Base-by-base conservation (phyloP, 2,329 filamentous ascomycete genomes). In the Penicillium sp. region DNA sequence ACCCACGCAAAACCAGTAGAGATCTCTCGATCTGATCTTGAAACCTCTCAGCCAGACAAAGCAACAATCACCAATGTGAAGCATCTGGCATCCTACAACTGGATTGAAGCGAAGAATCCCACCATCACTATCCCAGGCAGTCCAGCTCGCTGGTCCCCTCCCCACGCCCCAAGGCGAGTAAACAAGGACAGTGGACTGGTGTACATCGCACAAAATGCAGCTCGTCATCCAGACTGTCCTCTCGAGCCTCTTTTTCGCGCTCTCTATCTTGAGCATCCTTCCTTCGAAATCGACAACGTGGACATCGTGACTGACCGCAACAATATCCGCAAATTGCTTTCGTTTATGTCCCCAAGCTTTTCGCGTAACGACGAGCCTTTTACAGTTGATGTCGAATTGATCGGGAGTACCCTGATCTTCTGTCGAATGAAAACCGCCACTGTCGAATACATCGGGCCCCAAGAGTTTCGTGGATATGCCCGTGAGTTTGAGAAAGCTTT, bases 61-160 rank as follows among this genome's bases (percentile, higher is more conserved):
- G 22, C 11, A 11, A 6, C 22, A 23, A 40, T 55, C 15, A 53
- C 44, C 10, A 22, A 52, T 34, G 59, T 66, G 6, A 54, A 63
- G 35, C 57, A 65, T 31, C 42, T 74, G 8, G 58, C 71, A 2
- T 75, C 72, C 2, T 75, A 75, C 52, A 74, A 69, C 49, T 75
- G 70, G 71, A 59, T 72, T 35, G 62, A 69, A 35, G 54, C 57
- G 15, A 37, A 55, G 0, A 51, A 41, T 5, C 65, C 69, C 4
- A 70, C 65, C 14, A 73, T 75, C 41, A 59, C 61, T 14, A 59
- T 74, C 13, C 71, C 71, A 13, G 71, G 71, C 42, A 53, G 52
- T 28, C 64, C 64, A 37, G 34, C 61, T n/a, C 55, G 59, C 17
- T 72, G 67, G 68, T 55, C 51, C 2, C 48, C 65, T 30, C 60